These are phyloP conservation scores for Mallotus japonicus DNA, from an alignment of 441 rosid genomes.

Conservation along the genomic window DNA sequence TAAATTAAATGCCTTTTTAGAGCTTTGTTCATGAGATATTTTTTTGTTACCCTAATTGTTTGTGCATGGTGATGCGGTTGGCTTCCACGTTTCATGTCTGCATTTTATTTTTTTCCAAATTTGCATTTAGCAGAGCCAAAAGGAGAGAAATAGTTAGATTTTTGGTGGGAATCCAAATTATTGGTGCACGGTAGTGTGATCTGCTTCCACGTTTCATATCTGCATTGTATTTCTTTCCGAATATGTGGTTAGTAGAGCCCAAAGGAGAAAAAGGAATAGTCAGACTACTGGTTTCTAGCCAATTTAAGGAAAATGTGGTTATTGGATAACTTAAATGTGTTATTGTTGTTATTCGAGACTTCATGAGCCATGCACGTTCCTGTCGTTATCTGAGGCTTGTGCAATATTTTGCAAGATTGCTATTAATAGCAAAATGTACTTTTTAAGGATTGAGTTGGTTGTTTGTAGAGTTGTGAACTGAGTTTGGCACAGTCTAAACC, in stretches of 20 bases:
- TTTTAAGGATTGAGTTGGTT: neutral
- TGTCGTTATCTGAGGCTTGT: slow-evolving; percentile 1
- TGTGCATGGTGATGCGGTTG: neutral
- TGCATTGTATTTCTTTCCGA: neutral
- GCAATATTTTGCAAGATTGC: slow-evolving; percentile 4
- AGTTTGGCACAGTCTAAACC: neutral
- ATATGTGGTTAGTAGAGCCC: neutral
- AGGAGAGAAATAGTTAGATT: slow-evolving; percentile 2
- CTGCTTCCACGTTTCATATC: slow-evolving; percentile 2
- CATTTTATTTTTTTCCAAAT: neutral
- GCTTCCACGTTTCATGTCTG: slow-evolving; percentile 5
- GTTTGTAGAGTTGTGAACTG: slow-evolving; percentile 1
- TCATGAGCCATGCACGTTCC: slow-evolving; percentile 24
- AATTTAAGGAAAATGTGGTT: neutral
- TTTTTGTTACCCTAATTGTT: slow-evolving; percentile 5
- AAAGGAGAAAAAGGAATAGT: slow-evolving; percentile 6
- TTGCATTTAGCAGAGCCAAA: slow-evolving; percentile 5
- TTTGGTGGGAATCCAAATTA: neutral
- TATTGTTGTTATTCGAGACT: neutral
- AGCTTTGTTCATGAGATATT: slow-evolving; percentile 14
- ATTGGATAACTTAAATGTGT: neutral
- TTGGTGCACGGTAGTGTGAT: neutral
- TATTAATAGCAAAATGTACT: neutral
- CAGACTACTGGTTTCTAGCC: neutral
- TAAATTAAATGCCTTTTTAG: slow-evolving; percentile 21